phyloP scores from a whole-genome alignment of 129 eudicot species.

The Chrysanthemum makinoi region DNA sequence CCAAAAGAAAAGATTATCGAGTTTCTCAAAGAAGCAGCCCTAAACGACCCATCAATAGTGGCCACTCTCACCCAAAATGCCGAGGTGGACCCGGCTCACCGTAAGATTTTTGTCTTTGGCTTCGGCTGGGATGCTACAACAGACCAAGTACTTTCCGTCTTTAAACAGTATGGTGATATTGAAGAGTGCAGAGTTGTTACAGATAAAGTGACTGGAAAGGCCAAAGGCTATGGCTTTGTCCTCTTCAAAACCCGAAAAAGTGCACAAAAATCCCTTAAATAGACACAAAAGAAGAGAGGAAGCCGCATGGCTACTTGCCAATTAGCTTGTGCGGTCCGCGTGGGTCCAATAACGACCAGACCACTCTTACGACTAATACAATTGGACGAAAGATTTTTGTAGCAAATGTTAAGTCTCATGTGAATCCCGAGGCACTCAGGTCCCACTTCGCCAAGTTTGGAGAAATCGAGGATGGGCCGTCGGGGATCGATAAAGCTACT shows the following conservation, averaged over 20 bases:
- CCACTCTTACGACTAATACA: constrained; percentile 10
- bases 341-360: constrained; percentile 24
- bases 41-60: constrained; percentile 37
- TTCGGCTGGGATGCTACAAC: constrained; percentile 78
- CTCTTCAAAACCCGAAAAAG: constrained; percentile 55
- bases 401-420: constrained; percentile 62
- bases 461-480: constrained; percentile 81
- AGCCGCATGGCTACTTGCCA: constrained; percentile 71
- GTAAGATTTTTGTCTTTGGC: constrained; percentile 74
- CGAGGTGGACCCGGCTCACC: constrained; percentile 72
- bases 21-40: constrained; percentile 55
- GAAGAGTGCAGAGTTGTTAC: constrained; percentile 65
- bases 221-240: constrained; percentile 82
- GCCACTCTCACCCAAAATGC: constrained; percentile 44
- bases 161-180: constrained; percentile 63
- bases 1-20: constrained; percentile 60
- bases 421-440: constrained; percentile 41
- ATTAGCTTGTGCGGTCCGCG: constrained; percentile 68
- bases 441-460: constrained; percentile 58
- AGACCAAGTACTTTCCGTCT: constrained; percentile 55
- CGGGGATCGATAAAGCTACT: constrained; percentile 55
- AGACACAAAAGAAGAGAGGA: constrained; percentile 77
- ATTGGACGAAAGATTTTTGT: constrained; percentile 60
- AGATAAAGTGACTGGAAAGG: constrained; percentile 66
- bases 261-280: constrained; percentile 56